Conservation (phyloP, 163 green algal genomes). For the Coccomyxa subellipsoidea region DNA sequence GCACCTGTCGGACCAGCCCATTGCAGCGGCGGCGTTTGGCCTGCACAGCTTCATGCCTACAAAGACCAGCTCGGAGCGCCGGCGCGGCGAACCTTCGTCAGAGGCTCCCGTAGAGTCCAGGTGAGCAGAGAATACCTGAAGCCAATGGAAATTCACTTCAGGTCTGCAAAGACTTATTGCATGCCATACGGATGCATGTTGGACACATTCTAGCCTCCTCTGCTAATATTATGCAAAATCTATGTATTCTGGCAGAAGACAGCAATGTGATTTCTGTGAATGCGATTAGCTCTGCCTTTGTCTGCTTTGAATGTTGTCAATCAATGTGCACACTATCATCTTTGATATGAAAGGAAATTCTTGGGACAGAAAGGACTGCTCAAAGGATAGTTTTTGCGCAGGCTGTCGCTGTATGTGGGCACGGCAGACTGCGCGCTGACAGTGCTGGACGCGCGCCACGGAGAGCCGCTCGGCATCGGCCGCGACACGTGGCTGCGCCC, state of each 20-base stretch:
- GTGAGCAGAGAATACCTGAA: neutral
- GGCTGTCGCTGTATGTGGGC: constrained; percentile 26
- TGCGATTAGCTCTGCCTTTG: too few species aligned
- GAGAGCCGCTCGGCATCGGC: neutral
- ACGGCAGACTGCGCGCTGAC: constrained; percentile 19
- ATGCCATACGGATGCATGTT: too few species aligned
- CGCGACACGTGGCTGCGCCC: constrained; percentile 22
- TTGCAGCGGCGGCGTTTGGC: neutral
- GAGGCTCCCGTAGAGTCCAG: neutral
- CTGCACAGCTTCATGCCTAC: neutral
- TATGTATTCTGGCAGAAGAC: too few species aligned
- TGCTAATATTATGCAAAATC: too few species aligned
- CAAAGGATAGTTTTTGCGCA: constrained; percentile 8
- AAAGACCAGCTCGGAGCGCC: neutral
- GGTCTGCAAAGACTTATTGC: neutral
- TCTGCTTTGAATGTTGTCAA: too few species aligned
- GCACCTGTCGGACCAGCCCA: constrained; percentile 14
- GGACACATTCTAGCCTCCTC: too few species aligned
- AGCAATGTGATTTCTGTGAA: too few species aligned
- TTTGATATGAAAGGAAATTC: too few species aligned
- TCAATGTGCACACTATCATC: too few species aligned
- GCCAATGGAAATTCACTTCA: neutral
- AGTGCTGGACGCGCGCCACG: constrained; percentile 18
- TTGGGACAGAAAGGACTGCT: too few species aligned
- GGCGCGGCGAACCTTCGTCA: neutral